Base-by-base conservation (phyloP, 2,329 filamentous ascomycete species). In the Orbilia quercus region DNA sequence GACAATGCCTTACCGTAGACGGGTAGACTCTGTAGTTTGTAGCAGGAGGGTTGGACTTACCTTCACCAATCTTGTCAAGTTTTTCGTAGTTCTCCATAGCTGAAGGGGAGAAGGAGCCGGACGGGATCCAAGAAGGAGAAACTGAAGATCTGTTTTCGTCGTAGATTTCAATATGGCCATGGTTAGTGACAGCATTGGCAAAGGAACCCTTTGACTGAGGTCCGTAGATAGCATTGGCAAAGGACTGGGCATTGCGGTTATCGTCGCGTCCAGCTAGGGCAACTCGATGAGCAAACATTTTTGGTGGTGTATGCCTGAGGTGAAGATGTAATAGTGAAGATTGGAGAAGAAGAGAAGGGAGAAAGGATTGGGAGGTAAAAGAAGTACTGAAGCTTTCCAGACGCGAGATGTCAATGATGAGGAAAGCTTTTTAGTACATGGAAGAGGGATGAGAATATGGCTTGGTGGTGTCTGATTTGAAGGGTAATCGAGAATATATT, bases 81-180 rank as follows among this genome's bases (percentile, higher is more conserved):
- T 96, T 96, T 83, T 96, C 91, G 82, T 96, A 96, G 83, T 96
- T 96, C 82, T 96, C 92, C 92, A 96, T 96, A 77, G 74, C 54
- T 45, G 59, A 23, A 16, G 54, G 40, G 16, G 28, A 69, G 22
- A 9, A 16, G 28, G 28, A 44, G 47, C 25, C 7, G 1, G 50
- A 45, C 14, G 36, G 11, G 22, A 67, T 11, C 47, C 31, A 60
- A 23, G 47, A 53, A 12, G 70, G 53, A 11, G 51, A 57, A 20
- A 44, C 36, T 20, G 55, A 51, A 6, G 50, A 44, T 58, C 63
- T 62, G 22, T 45, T 31, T n/a, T 20, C 23, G 40, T 53, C 20
- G 31, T 44, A 58, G 38, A 16, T 2, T 6, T 47, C 25, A 11
- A 31, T 44, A 7, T 44, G 45, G 47, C 25, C 11, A 7, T 20